phyloP scores from a whole-genome alignment of 352 stramenopile species.

The Pythium insidiosum region DNA sequence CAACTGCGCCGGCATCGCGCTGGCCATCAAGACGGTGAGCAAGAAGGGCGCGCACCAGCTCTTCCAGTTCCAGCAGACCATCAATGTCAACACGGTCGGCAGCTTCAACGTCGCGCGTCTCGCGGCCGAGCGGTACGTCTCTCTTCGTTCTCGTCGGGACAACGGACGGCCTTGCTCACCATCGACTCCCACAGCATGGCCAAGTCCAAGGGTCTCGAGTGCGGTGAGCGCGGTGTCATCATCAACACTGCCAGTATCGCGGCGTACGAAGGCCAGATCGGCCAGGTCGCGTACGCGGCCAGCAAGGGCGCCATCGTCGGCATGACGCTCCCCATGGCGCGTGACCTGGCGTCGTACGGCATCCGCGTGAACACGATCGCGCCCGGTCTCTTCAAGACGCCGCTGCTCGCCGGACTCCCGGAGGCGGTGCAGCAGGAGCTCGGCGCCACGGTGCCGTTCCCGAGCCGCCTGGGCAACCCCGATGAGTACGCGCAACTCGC shows the following conservation, averaged over 20 bases:
- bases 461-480: conserved; percentile 90
- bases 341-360: conserved; percentile 89
- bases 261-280: conserved; percentile 96
- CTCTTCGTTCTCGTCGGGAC: not conserved
- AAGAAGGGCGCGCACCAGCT: conserved; percentile 91
- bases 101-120: conserved; percentile 97
- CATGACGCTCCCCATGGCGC: conserved; percentile 96
- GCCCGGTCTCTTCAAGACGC: conserved; percentile 95
- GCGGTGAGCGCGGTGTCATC: conserved; percentile 93
- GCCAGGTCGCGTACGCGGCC: conserved; percentile 95
- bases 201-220: conserved; percentile 49
- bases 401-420: conserved; percentile 92
- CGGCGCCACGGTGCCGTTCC: conserved; percentile 92
- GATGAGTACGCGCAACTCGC: conserved; percentile 95
- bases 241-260: conserved; percentile 98
- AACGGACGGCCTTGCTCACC: no score
- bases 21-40: conserved; percentile 89
- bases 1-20: conserved; percentile 94
- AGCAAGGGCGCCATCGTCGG: conserved; percentile 95
- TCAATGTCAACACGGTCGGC: conserved; percentile 95
- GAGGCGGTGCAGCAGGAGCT: conserved; percentile 93
- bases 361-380: conserved; percentile 98
- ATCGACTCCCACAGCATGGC: conserved; percentile 63
- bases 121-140: conserved; percentile 84
- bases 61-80: conserved; percentile 91